Evolutionary conservation across 768 basidiomycete species (phyloP).

Genomic region (Pulveroboletus sp.): DNA sequence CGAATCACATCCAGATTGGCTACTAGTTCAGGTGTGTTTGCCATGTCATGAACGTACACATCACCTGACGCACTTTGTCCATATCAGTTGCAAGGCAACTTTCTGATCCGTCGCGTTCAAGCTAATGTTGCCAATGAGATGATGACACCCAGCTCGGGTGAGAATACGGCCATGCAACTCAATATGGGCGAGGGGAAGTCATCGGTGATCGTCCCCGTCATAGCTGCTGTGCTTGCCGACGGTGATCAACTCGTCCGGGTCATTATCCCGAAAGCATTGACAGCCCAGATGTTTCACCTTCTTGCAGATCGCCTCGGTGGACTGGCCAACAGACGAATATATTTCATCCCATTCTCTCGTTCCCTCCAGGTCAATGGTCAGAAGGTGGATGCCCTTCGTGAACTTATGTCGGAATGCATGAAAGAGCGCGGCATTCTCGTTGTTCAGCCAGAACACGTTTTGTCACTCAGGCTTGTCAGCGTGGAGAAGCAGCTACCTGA

Average conservation of each 20-base stretch:
- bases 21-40: conserved; percentile 38
- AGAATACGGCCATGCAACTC: conserved; percentile 43
- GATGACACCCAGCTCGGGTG: conserved; percentile 35
- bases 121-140: conserved; percentile 40
- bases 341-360: conserved; percentile 48
- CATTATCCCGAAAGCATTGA: conserved; percentile 44
- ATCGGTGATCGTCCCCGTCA: conserved; percentile 44
- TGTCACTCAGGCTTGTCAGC: conserved; percentile 47
- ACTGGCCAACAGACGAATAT: conserved; percentile 43
- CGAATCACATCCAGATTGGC: conserved; percentile 35
- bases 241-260: conserved; percentile 42
- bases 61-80: background rate
- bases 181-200: conserved; percentile 61
- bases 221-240: conserved; percentile 38
- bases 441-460: conserved; percentile 49
- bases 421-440: conserved; percentile 41
- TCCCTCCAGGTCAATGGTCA: conserved; percentile 21
- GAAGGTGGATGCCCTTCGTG: conserved; percentile 22
- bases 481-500: conserved; percentile 32
- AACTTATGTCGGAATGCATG: conserved; percentile 38
- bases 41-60: background rate
- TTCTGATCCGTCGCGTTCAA: conserved; percentile 42
- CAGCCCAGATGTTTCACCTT: conserved; percentile 44
- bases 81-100: conserved; percentile 41
- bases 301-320: conserved; percentile 41